Conservation (phyloP, 306 rosid species). For the Trichosanthes truncata region DNA sequence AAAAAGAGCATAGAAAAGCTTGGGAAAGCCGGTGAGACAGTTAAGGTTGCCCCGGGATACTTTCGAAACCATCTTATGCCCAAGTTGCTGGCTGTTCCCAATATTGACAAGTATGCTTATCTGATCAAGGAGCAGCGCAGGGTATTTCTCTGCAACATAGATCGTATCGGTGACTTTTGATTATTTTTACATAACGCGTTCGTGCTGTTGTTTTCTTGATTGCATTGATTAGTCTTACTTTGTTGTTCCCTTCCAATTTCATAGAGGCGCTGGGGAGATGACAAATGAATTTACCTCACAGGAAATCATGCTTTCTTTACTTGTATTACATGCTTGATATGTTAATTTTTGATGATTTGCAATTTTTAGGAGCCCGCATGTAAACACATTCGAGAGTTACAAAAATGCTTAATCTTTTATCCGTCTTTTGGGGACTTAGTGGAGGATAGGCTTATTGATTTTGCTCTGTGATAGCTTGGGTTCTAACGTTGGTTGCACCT, state of each 20-base stretch:
- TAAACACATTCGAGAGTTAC: neutral
- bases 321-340: neutral
- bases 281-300: neutral
- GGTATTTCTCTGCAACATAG: slow-evolving; percentile 20
- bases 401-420: neutral
- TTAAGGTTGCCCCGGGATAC: slow-evolving; percentile 86
- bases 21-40: slow-evolving; percentile 78
- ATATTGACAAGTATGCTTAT: slow-evolving; percentile 72
- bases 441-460: neutral
- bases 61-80: slow-evolving; percentile 96
- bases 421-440: neutral
- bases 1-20: slow-evolving; percentile 60
- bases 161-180: neutral
- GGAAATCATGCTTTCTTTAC: neutral
- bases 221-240: neutral
- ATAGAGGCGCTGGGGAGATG: neutral
- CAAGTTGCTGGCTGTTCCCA: slow-evolving; percentile 82
- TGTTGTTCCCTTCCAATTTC: neutral
- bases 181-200: neutral
- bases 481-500: neutral
- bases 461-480: neutral
- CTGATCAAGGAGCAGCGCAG: slow-evolving; percentile 65
- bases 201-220: neutral
- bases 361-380: neutral
- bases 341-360: neutral